These are phyloP conservation scores for Gentiana straminea DNA, from an alignment of 257 asterid species.

Conservation along the genomic window DNA sequence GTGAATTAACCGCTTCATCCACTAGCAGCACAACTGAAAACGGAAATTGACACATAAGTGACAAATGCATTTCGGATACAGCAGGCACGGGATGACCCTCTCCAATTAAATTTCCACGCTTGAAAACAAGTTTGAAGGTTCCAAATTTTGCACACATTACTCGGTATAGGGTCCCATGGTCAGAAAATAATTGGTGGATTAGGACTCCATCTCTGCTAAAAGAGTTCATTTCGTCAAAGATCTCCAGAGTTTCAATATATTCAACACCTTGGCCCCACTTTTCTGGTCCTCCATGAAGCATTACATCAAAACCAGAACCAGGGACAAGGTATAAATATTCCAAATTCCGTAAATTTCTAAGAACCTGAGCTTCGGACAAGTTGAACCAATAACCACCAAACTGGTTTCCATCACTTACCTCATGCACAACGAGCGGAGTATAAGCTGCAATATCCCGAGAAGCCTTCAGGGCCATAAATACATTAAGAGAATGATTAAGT, in stretches of 20 bases:
- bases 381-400: constrained; percentile 89
- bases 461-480: constrained; percentile 44
- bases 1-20: constrained; percentile 59
- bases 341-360: constrained; percentile 37
- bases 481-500: constrained; percentile 37
- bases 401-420: constrained; percentile 75
- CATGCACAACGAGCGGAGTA: constrained; percentile 59
- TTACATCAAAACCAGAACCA: constrained; percentile 58
- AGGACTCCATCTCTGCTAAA: constrained; percentile 21
- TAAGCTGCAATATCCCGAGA: constrained; percentile 62
- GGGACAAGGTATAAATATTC: constrained; percentile 59
- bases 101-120: constrained; percentile 80
- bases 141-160: constrained; percentile 60
- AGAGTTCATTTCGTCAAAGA: constrained; percentile 21
- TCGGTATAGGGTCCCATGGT: constrained; percentile 50
- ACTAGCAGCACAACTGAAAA: constrained; percentile 59
- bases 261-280: constrained; percentile 72
- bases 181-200: constrained; percentile 28
- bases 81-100: constrained; percentile 61
- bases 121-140: constrained; percentile 47
- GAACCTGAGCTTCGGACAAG: constrained; percentile 35
- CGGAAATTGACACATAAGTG: constrained; percentile 55
- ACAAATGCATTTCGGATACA: constrained; percentile 60
- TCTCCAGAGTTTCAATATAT: constrained; percentile 32
- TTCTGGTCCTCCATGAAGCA: constrained; percentile 83